Percentiles rank a stretch among this genome's conserved stretches.
phyloP scores from a whole-genome alignment of 495 filamentous ascomycete genomes.

The Aspergillus funiculosus region DNA sequence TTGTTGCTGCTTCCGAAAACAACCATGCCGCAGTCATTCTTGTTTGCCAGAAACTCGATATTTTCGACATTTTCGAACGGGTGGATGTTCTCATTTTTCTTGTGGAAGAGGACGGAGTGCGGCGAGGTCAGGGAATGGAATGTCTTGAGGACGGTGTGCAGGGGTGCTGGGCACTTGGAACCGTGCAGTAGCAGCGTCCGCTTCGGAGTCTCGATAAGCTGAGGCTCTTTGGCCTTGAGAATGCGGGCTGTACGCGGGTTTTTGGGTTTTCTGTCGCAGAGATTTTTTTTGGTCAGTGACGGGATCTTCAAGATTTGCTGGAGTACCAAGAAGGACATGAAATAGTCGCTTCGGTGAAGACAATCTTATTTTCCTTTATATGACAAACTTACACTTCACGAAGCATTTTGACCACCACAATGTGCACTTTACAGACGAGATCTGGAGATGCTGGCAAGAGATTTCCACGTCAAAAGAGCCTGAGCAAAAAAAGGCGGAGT shows the following conservation, averaged over 20 bases:
- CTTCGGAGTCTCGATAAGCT: conserved; percentile 80
- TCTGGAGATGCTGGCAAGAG: not conserved
- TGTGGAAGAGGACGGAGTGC: conserved; percentile 77
- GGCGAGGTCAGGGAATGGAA: conserved; percentile 76
- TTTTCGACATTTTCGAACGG: conserved; percentile 87
- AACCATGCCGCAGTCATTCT: conserved; percentile 83
- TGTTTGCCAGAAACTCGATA: conserved; percentile 87
- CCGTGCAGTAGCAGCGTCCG: conserved; percentile 79
- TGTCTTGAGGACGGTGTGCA: conserved; percentile 75
- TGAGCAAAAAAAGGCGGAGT: conserved; percentile 7
- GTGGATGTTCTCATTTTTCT: conserved; percentile 83
- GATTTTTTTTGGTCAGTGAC: conserved; percentile 15
- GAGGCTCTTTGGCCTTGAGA: conserved; percentile 86
- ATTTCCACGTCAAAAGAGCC: conserved; percentile 3
- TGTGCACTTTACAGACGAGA: not conserved
- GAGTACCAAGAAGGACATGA: not conserved
- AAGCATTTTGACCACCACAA: conserved; percentile 19
- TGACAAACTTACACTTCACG: conserved; percentile 34
- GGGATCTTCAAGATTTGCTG: not conserved
- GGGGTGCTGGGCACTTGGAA: conserved; percentile 68
- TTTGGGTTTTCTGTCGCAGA: conserved; percentile 65
- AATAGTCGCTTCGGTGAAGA: too few relatives aligned
- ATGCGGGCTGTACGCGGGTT: conserved; percentile 92
- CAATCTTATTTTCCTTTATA: too few relatives aligned
- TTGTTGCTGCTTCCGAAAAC: conserved; percentile 80